A percentile compares a stretch with the other conserved stretches of the same genome.
Evolutionary conservation across 805 yeast genomes (phyloP).

Genomic region (Dipodascopsis uninucleata): DNA sequence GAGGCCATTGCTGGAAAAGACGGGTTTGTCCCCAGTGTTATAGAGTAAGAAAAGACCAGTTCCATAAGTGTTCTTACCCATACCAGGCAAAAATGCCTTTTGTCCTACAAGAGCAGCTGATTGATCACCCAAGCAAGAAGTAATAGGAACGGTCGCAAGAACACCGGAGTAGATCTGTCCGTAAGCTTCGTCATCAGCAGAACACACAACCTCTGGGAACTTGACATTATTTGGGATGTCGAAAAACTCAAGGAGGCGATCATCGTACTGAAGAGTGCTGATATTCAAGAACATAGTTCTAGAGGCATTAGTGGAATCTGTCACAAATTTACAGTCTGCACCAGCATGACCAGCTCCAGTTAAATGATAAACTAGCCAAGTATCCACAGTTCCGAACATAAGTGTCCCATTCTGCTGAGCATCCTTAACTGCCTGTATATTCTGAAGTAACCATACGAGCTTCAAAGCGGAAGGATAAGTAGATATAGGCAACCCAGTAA

Average conservation of each 20-base stretch:
- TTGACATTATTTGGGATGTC: constrained; percentile 60
- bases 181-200: constrained; percentile 59
- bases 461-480: constrained; percentile 91
- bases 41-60: constrained; percentile 90
- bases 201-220: constrained; percentile 76
- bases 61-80: constrained; percentile 94
- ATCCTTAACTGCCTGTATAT: constrained; percentile 60
- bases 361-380: constrained; percentile 86
- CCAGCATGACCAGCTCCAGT: constrained; percentile 56
- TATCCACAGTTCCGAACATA: constrained; percentile 91
- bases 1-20: constrained; percentile 74
- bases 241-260: constrained; percentile 71
- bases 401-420: constrained; percentile 73
- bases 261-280: constrained; percentile 70
- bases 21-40: constrained; percentile 74
- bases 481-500: constrained; percentile 81
- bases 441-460: constrained; percentile 83
- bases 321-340: constrained; percentile 48
- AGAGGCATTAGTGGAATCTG: constrained; percentile 89
- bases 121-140: constrained; percentile 93
- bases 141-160: constrained; percentile 64
- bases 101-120: constrained; percentile 92
- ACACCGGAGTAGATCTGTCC: constrained; percentile 57
- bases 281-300: constrained; percentile 88
- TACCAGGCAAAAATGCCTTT: constrained; percentile 74